Percentiles rank a stretch among this genome's conserved stretches.
Conservation (phyloP, 768 basidiomycete species). For the Leccinum obscurum region DNA sequence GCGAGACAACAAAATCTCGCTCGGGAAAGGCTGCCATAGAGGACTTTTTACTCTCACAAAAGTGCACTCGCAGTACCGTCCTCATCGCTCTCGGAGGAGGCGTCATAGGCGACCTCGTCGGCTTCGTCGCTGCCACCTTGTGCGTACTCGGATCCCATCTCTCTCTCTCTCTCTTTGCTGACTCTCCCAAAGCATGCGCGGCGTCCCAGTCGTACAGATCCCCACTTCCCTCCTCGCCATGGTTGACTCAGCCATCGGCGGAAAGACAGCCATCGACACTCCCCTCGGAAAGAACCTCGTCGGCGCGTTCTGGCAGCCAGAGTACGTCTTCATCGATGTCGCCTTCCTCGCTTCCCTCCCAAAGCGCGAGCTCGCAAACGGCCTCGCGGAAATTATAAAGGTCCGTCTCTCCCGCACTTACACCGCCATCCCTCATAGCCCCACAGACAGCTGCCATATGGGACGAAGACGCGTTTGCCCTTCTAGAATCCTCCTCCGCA, state of each 20-base stretch:
- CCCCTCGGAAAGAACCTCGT: conserved; percentile 98
- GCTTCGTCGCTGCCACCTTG: conserved; percentile 98
- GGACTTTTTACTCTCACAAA: conserved; percentile 85
- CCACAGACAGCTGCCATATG: conserved; percentile 93
- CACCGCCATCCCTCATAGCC: conserved; percentile 1
- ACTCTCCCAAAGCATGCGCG: conserved; percentile 79
- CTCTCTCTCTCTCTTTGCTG: neutral
- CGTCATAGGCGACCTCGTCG: conserved; percentile 95
- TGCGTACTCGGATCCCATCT: conserved; percentile 38
- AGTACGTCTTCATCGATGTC: conserved; percentile 96
- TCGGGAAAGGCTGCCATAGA: conserved; percentile 92
- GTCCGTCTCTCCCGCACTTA: conserved; percentile 40
- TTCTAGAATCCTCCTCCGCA: conserved; percentile 80
- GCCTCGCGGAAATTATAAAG: conserved; percentile 99
- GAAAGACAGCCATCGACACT: conserved; percentile 99
- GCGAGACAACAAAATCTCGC: conserved; percentile 90
- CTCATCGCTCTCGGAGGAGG: conserved; percentile 94
- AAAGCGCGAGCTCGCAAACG: conserved; percentile 92
- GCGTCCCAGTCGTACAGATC: conserved; percentile 92
- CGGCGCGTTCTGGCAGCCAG: conserved; percentile 98
- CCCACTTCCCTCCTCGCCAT: conserved; percentile 96
- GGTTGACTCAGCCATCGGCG: conserved; percentile 98
- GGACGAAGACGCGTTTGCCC: conserved; percentile 86
- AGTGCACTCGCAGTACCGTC: conserved; percentile 92
- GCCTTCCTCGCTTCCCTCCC: conserved; percentile 95